Evolutionary conservation across 768 basidiomycete genomes (phyloP).

Genomic region (Suillus spraguei): DNA sequence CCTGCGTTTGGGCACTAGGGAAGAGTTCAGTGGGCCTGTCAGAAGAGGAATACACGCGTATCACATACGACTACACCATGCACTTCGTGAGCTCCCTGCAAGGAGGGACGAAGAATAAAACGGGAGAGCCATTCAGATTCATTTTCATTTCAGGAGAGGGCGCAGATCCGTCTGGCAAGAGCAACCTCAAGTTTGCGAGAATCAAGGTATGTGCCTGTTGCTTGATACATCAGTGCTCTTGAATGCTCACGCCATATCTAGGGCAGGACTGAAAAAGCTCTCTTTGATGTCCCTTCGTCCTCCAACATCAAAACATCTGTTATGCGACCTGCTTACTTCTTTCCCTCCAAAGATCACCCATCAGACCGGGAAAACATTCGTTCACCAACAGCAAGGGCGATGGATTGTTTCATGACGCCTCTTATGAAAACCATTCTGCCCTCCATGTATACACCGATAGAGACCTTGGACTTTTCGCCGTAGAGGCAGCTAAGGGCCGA

Average conservation of each 20-base stretch:
- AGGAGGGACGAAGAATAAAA: constrained; percentile 20
- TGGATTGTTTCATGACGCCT: constrained; percentile 22
- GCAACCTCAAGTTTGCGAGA: constrained; percentile 32
- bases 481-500: constrained; percentile 22
- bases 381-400: constrained; percentile 10
- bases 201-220: constrained; percentile 36
- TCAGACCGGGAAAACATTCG: constrained; percentile 32
- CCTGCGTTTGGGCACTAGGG: constrained; percentile 41
- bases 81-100: constrained; percentile 32
- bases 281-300: constrained; percentile 24
- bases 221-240: background rate
- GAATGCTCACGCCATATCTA: constrained; percentile 13
- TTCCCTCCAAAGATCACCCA: constrained; percentile 31
- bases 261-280: constrained; percentile 36
- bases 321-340: constrained; percentile 39
- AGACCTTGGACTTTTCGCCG: constrained; percentile 22
- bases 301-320: constrained; percentile 28
- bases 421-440: constrained; percentile 22
- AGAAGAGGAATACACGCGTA: constrained; percentile 34
- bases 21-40: constrained; percentile 28
- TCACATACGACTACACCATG: constrained; percentile 40
- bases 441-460: constrained; percentile 19
- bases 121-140: constrained; percentile 37
- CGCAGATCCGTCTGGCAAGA: constrained; percentile 37
- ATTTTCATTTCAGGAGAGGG: constrained; percentile 40